Evolutionary conservation across 2,329 filamentous ascomycete species (phyloP).

Genomic region (Penicillium sp.): DNA sequence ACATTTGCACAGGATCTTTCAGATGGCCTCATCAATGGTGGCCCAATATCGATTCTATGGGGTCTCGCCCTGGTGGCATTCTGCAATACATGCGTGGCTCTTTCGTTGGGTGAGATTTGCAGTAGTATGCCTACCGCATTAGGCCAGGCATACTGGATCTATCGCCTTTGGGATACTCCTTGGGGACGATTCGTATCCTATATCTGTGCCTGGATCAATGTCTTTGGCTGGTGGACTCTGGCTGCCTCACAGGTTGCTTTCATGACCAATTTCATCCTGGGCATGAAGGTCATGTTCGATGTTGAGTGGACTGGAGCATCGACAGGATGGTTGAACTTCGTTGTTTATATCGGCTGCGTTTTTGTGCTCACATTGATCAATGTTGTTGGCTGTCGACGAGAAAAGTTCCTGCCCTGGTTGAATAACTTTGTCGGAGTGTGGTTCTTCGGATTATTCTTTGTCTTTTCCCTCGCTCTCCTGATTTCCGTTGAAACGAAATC

Average conservation of each 20-base stretch:
- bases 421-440: slow-evolving; percentile 59
- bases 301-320: slow-evolving; percentile 47
- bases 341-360: slow-evolving; percentile 55
- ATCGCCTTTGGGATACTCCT: slow-evolving; percentile 40
- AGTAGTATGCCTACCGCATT: slow-evolving; percentile 61
- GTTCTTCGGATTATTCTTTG: slow-evolving; percentile 54
- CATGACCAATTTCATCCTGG: slow-evolving; percentile 58
- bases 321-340: slow-evolving; percentile 54
- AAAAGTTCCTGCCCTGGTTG: slow-evolving; percentile 50
- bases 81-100: slow-evolving; percentile 55
- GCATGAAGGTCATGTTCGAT: slow-evolving; percentile 56
- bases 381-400: slow-evolving; percentile 51
- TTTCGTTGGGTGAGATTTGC: slow-evolving; percentile 57
- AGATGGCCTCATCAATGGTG: slow-evolving; percentile 55
- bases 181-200: slow-evolving; percentile 54
- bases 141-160: slow-evolving; percentile 60
- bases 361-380: slow-evolving; percentile 52
- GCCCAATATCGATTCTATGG: slow-evolving; percentile 56
- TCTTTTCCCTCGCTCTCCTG: slow-evolving; percentile 53
- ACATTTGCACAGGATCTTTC: slow-evolving; percentile 56
- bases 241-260: slow-evolving; percentile 58
- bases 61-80: slow-evolving; percentile 52
- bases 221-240: slow-evolving; percentile 59
- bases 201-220: slow-evolving; percentile 61
- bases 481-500: slow-evolving; percentile 51